Conservation (phyloP, 768 basidiomycete species). For the Agrocybe chaxingu region DNA sequence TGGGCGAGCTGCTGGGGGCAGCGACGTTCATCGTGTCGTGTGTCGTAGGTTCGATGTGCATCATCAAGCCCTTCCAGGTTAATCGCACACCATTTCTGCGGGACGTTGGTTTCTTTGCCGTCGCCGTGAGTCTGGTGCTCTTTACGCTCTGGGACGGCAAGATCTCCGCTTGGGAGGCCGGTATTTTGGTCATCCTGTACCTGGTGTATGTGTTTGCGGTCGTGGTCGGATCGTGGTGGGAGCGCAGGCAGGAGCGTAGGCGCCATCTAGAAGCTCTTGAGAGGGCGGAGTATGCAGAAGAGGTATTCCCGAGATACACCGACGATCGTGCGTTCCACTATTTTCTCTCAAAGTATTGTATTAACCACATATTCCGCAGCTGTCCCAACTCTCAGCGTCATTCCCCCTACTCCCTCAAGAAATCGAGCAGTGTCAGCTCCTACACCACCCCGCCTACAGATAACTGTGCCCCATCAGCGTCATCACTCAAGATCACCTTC, state of each 20-base stretch:
- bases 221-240: constrained; percentile 75
- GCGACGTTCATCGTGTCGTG: constrained; percentile 95
- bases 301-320: constrained; percentile 45
- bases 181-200: constrained; percentile 69
- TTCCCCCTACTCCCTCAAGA: constrained; percentile 31
- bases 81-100: constrained; percentile 78
- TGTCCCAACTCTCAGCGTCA: constrained; percentile 24
- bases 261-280: constrained; percentile 47
- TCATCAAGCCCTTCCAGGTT: constrained; percentile 93
- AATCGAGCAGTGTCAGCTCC: constrained; percentile 39
- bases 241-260: constrained; percentile 47
- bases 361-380: constrained; percentile 11
- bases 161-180: constrained; percentile 73
- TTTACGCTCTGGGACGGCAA: constrained; percentile 73
- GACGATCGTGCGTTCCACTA: constrained; percentile 53
- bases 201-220: constrained; percentile 74
- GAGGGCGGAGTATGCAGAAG: constrained; percentile 60
- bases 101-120: constrained; percentile 93
- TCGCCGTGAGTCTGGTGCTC: constrained; percentile 74
- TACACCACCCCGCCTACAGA: constrained; percentile 32
- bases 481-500: constrained; percentile 51
- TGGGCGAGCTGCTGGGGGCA: constrained; percentile 94
- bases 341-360: neutral
- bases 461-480: constrained; percentile 31
- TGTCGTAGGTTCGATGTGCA: constrained; percentile 96